These are phyloP conservation scores for Chenopodium berlandieri DNA, from an alignment of 148 eudicot species.

Conservation along the genomic window DNA sequence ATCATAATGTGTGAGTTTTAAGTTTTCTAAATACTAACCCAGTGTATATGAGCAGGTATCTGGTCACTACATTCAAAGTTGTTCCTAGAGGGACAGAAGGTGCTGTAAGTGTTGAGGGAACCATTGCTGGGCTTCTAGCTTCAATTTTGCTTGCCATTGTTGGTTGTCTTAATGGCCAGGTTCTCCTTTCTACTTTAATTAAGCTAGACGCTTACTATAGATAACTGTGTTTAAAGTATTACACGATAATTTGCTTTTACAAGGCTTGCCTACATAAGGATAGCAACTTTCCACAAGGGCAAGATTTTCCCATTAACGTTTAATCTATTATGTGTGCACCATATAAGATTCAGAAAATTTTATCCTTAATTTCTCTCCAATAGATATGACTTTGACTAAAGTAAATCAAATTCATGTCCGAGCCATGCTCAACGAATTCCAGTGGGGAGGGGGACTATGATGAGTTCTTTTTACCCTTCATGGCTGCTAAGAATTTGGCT, in stretches of 20 bases:
- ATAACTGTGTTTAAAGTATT: not conserved
- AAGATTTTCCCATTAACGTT: not conserved
- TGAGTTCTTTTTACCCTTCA: not conserved
- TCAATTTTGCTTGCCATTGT: conserved; percentile 68
- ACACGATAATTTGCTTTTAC: not conserved
- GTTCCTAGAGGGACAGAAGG: conserved; percentile 98
- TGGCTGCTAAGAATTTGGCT: not conserved
- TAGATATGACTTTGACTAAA: not conserved
- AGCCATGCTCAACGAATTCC: not conserved
- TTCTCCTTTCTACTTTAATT: conserved; percentile 21
- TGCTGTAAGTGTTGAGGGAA: conserved; percentile 92
- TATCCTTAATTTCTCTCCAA: not conserved
- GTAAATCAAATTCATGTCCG: not conserved
- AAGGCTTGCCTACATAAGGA: not conserved
- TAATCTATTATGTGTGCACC: not conserved
- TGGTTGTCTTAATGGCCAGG: conserved; percentile 70
- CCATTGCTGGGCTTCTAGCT: conserved; percentile 80
- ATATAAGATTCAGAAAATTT: not conserved
- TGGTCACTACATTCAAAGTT: conserved; percentile 82
- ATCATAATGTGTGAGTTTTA: not conserved
- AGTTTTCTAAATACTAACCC: not conserved
- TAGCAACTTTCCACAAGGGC: not conserved
- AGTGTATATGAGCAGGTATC: conserved; percentile 50
- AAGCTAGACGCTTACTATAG: not conserved
- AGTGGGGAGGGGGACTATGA: not conserved